phyloP scores from a whole-genome alignment of 1,284 basidiomycete species.

The Xanthoconium separans region DNA sequence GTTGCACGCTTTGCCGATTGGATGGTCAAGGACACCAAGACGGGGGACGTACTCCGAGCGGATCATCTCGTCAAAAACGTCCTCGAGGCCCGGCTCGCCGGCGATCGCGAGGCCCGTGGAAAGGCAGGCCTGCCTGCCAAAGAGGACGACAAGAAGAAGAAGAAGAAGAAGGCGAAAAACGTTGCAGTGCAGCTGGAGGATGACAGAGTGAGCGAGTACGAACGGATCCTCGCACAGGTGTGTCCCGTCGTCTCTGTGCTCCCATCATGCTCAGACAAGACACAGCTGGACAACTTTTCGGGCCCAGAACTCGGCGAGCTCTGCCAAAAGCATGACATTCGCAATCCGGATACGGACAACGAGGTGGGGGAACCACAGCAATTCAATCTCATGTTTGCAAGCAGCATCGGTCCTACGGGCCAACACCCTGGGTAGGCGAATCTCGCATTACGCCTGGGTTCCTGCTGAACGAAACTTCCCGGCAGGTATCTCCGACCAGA shows the following conservation, averaged over 20 bases:
- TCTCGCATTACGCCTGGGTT: not conserved
- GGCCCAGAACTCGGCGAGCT: conserved; percentile 89
- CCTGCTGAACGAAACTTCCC: not conserved
- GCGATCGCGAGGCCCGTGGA: conserved; percentile 92
- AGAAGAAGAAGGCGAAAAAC: conserved; percentile 82
- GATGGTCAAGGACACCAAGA: conserved; percentile 97
- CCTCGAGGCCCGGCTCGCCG: conserved; percentile 85
- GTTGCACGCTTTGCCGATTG: conserved; percentile 98
- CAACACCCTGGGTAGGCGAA: conserved; percentile 84
- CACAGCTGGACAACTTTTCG: conserved; percentile 93
- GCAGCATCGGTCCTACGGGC: conserved; percentile 96
- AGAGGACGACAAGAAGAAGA: conserved; percentile 73
- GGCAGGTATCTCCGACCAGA: conserved; percentile 91
- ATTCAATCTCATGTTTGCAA: conserved; percentile 99
- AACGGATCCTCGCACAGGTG: conserved; percentile 83
- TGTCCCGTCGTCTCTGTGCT: conserved; percentile 22
- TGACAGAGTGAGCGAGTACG: conserved; percentile 76
- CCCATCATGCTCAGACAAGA: not conserved
- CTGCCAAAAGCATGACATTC: conserved; percentile 81
- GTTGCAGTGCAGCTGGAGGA: conserved; percentile 79
- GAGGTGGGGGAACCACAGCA: conserved; percentile 90
- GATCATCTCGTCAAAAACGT: conserved; percentile 97
- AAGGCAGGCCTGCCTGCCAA: conserved; percentile 49
- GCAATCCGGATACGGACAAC: conserved; percentile 92
- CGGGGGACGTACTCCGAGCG: conserved; percentile 94